phyloP scores from a whole-genome alignment of 768 basidiomycete species.

The Trametes sanguinea region DNA sequence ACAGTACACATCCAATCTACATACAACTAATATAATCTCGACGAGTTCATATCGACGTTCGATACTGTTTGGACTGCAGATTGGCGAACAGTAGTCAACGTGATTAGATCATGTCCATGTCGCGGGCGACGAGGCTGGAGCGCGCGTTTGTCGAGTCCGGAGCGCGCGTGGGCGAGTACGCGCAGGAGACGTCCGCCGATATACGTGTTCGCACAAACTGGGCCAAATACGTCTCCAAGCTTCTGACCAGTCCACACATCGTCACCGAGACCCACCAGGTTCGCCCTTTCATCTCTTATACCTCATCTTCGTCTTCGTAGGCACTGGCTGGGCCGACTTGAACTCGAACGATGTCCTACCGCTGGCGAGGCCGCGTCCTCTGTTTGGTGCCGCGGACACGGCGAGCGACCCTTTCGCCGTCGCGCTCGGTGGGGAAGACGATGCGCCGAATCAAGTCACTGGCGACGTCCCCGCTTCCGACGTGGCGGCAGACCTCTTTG shows the following conservation, averaged over 20 bases:
- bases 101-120: too few relatives aligned
- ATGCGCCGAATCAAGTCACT: constrained; percentile 19
- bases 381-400: constrained; percentile 71
- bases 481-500: constrained; percentile 30
- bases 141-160: background rate
- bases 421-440: constrained; percentile 22
- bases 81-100: too few relatives aligned
- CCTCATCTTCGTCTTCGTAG: constrained; percentile 21
- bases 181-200: constrained; percentile 5
- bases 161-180: constrained; percentile 12
- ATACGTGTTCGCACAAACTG: constrained; percentile 44
- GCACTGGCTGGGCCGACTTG: constrained; percentile 18
- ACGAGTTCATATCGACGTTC: too few relatives aligned
- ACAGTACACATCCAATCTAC: constrained; percentile 4
- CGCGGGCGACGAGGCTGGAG: too few relatives aligned
- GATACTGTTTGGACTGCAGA: too few relatives aligned
- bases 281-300: constrained; percentile 6
- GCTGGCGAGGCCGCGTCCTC: constrained; percentile 81
- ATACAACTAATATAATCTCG: constrained; percentile 20
- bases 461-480: constrained; percentile 2
- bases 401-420: constrained; percentile 43
- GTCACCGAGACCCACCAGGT: constrained; percentile 15
- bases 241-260: constrained; percentile 7
- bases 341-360: constrained; percentile 50
- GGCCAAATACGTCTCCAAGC: constrained; percentile 39